Evolutionary conservation across 768 basidiomycete species (phyloP), one percentile per base, ranked within the genome.

Genomic region (Fibroporia radiculosa): DNA sequence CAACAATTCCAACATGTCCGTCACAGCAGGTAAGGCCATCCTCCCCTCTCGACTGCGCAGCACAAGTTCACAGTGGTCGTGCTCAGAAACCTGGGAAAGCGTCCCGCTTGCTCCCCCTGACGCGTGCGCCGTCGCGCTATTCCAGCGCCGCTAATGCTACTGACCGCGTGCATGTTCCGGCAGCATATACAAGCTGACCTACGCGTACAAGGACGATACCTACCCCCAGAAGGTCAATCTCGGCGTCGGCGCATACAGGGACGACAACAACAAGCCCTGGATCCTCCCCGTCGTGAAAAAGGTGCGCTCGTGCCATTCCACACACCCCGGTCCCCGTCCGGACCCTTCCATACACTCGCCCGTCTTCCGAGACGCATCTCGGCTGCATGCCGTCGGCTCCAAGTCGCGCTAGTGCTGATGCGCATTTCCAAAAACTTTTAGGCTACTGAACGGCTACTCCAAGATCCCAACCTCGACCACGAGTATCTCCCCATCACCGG

Each of bases 401-500:
- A 13, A 32, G 6, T 14, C n/a, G n/a, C n/a, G n/a, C n/a, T n/a
- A n/a, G 16, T 11, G 41, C 32, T 48, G 16, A 34, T 23, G 25
- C 23, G 25, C 25, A 22, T 22, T 20, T 26, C 33, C 13, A 19
- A n/a, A n/a, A n/a, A n/a, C n/a, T n/a, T n/a, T n/a, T 53, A 91
- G 92, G 91, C 87, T 16, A 88, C 84, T 10, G 66, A 75, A 42
- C 74, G 74, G 44, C 65, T 93, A 36, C 61, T 91, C 54, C 75
- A 68, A 50, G 79, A 90, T 58, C 77, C 79, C 26, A 65, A 71
- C 34, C 68, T 91, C 50, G 89, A 98, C 65, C 91, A 93, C 57
- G 93, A 93, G 68, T 95, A 93, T 61, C 79, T 93, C 25, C 84
- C 90, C 27, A 95, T 93, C 59, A 84, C 86, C 24, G 93, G 93